phyloP scores from a whole-genome alignment of 2,329 filamentous ascomycete species.

The Ilyonectria destructans region DNA sequence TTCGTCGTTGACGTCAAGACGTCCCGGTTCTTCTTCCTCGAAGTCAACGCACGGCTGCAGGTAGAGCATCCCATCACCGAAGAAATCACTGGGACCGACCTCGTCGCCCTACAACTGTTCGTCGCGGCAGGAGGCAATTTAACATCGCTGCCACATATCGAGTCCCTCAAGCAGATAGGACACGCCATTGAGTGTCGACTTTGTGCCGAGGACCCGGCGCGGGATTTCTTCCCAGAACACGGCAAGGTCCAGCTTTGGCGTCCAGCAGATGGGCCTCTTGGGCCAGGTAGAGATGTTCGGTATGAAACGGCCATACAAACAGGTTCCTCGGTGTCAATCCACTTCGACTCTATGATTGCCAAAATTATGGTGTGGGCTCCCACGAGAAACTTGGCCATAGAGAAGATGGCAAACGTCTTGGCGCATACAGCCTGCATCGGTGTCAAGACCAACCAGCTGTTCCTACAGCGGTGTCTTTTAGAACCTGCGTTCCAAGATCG shows the following conservation, averaged over 20 bases:
- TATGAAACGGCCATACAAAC: slow-evolving; percentile 60
- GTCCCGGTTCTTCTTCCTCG: slow-evolving; percentile 60
- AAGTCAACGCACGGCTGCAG: slow-evolving; percentile 62
- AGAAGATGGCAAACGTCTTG: slow-evolving; percentile 54
- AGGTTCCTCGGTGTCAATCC: slow-evolving; percentile 58
- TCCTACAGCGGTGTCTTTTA: slow-evolving; percentile 77
- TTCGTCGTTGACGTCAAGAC: slow-evolving; percentile 55
- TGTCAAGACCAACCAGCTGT: slow-evolving; percentile 78
- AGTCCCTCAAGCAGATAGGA: slow-evolving; percentile 48
- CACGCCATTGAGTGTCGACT: slow-evolving; percentile 63
- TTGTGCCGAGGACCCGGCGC: slow-evolving; percentile 60
- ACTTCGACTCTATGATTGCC: slow-evolving; percentile 65
- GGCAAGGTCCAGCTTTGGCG: slow-evolving; percentile 56
- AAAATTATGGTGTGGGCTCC: slow-evolving; percentile 64
- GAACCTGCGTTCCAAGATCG: slow-evolving; percentile 69
- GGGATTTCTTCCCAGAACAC: slow-evolving; percentile 57
- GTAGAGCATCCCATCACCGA: slow-evolving; percentile 59
- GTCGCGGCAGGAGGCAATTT: slow-evolving; percentile 26
- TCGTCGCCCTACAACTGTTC: slow-evolving; percentile 32
- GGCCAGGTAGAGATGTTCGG: slow-evolving; percentile 50
- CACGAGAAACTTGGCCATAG: slow-evolving; percentile 53
- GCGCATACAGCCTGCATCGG: slow-evolving; percentile 59
- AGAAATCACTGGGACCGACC: slow-evolving; percentile 29
- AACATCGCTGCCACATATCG: slow-evolving; percentile 5
- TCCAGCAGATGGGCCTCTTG: slow-evolving; percentile 19